Conservation (phyloP, 495 filamentous ascomycete species). For the Penicillium roqueforti region DNA sequence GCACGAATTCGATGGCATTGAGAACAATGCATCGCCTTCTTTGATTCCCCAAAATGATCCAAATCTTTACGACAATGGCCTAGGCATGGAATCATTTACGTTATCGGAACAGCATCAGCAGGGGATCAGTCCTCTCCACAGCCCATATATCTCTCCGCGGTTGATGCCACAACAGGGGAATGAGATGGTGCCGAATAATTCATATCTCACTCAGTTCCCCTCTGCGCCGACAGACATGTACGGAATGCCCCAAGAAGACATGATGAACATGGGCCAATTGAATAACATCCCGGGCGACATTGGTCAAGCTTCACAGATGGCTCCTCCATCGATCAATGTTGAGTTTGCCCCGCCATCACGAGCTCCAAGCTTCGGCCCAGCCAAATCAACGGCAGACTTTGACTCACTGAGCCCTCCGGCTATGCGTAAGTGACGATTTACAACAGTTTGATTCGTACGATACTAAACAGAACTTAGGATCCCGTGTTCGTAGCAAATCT, state of each 20-base stretch:
- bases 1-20: conserved; percentile 71
- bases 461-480: conserved; percentile 40
- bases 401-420: conserved; percentile 83
- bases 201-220: conserved; percentile 51
- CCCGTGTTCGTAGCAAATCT: conserved; percentile 63
- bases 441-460: background rate
- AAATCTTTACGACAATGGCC: conserved; percentile 67
- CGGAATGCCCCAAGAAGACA: conserved; percentile 37
- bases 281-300: conserved; percentile 49
- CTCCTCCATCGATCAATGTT: conserved; percentile 87
- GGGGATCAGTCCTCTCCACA: conserved; percentile 72
- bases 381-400: conserved; percentile 58
- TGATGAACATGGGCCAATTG: conserved; percentile 24
- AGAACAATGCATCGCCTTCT: conserved; percentile 75
- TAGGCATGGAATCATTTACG: conserved; percentile 75
- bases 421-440: conserved; percentile 59
- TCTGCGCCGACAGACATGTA: conserved; percentile 52
- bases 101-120: conserved; percentile 67
- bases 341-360: conserved; percentile 85
- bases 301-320: conserved; percentile 69
- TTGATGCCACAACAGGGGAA: conserved; percentile 67
- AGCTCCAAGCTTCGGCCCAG: conserved; percentile 65
- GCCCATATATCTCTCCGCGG: conserved; percentile 80
- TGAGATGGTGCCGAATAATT: conserved; percentile 44
- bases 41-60: conserved; percentile 68